These are phyloP conservation scores for Oryza australiensis DNA, from an alignment of 176 grass and related monocot genomes.

Conservation along the genomic window DNA sequence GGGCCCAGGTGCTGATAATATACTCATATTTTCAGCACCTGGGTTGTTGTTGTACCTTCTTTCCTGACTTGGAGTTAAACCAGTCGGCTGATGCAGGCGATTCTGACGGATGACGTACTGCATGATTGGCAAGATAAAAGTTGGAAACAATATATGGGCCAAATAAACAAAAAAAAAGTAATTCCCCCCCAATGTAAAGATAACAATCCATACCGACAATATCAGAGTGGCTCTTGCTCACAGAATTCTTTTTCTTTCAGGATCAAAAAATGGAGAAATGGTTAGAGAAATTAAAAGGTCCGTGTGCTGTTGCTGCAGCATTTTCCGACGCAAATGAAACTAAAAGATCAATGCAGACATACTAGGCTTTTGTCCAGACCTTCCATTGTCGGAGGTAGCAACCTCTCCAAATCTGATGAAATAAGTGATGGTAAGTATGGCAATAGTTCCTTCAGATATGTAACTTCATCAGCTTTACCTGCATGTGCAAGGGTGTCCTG, in stretches of 20 bases:
- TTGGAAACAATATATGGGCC: background rate
- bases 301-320: background rate
- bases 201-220: constrained; percentile 48
- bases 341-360: constrained; percentile 36
- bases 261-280: background rate
- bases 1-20: too few species aligned
- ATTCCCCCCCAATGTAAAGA: background rate
- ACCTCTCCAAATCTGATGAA: constrained; percentile 65
- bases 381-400: constrained; percentile 73
- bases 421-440: background rate
- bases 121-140: constrained; percentile 17
- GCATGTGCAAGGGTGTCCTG: constrained; percentile 59
- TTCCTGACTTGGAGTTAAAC: constrained; percentile 82
- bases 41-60: constrained; percentile 50
- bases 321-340: background rate
- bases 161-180: background rate
- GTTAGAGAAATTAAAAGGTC: background rate
- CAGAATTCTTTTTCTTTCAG: constrained; percentile 55
- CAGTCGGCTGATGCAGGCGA: constrained; percentile 58
- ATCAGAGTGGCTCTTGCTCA: constrained; percentile 50
- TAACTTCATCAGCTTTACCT: constrained; percentile 29
- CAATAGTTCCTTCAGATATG: background rate
- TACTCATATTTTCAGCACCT: background rate
- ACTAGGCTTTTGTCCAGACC: constrained; percentile 85
- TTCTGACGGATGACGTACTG: constrained; percentile 42